A percentile compares a stretch with the other conserved stretches of the same genome.
phyloP scores from a whole-genome alignment of 2,329 filamentous ascomycete species.

The Exophiala xenobiotica region DNA sequence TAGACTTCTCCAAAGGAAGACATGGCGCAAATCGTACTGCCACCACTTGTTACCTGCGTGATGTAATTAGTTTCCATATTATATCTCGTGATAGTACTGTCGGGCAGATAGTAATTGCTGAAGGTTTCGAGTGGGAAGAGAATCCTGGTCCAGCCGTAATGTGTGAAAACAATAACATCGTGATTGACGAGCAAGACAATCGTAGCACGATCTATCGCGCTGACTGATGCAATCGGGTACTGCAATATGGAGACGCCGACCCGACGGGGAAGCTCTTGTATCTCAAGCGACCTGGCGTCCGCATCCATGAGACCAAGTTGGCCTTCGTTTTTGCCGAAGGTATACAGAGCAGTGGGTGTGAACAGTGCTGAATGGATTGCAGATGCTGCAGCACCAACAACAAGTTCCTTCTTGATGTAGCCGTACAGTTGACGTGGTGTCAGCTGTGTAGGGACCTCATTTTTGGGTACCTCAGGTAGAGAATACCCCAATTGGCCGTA shows the following conservation, averaged over 20 bases:
- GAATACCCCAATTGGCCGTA: constrained; percentile 83
- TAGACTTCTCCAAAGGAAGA: constrained; percentile 84
- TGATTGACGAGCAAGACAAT: constrained; percentile 80
- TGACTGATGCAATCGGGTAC: constrained; percentile 71
- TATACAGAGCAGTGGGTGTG: constrained; percentile 77
- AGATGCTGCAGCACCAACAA: constrained; percentile 83
- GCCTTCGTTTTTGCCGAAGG: constrained; percentile 92
- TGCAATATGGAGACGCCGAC: constrained; percentile 82
- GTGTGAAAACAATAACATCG: constrained; percentile 90
- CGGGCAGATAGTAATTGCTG: constrained; percentile 63
- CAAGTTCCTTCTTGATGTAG: constrained; percentile 77
- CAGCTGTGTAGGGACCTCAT: constrained; percentile 80
- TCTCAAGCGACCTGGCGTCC: constrained; percentile 83
- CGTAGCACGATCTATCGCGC: constrained; percentile 87
- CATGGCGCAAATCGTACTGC: constrained; percentile 87
- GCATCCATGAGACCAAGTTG: constrained; percentile 94
- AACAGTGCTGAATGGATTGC: constrained; percentile 88
- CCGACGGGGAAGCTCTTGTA: constrained; percentile 78
- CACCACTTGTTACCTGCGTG: constrained; percentile 74
- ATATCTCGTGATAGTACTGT: constrained; percentile 65
- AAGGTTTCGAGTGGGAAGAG: constrained; percentile 77
- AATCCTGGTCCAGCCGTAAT: constrained; percentile 91
- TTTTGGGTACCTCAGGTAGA: constrained; percentile 60
- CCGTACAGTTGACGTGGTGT: constrained; percentile 88
- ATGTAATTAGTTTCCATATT: constrained; percentile 67